Percentiles rank a stretch among this genome's conserved stretches.
Conservation (phyloP, 192 early-diverging fungal species). For the Geranomyces variabilis region DNA sequence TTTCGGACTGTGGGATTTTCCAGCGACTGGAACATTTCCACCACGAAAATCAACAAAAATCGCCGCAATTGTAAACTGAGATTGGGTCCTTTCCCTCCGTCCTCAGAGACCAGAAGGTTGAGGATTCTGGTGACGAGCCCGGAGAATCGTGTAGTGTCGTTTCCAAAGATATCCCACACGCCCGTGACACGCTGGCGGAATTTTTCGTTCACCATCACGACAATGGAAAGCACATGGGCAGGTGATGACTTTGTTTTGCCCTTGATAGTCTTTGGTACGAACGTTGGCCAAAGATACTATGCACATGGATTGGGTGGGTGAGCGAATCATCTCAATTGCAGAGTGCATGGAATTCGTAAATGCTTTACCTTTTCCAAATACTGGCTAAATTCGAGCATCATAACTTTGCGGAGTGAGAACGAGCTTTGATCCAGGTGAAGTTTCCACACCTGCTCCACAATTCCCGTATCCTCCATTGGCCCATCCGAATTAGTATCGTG, state of each 20-base stretch:
- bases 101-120: constrained; percentile 41
- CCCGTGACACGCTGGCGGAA: constrained; percentile 66
- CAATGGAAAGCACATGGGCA: constrained; percentile 74
- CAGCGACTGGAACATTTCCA: constrained; percentile 81
- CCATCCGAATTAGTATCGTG: neutral
- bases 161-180: constrained; percentile 35
- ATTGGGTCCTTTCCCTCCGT: constrained; percentile 19
- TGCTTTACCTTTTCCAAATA: constrained; percentile 67
- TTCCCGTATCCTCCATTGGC: constrained; percentile 40
- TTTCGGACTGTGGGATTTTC: constrained; percentile 76
- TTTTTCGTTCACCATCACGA: constrained; percentile 91
- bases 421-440: constrained; percentile 55
- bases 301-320: constrained; percentile 32
- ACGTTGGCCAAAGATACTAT: constrained; percentile 87
- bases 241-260: constrained; percentile 27
- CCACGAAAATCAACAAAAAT: constrained; percentile 74
- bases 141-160: constrained; percentile 50
- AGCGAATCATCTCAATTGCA: neutral
- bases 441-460: constrained; percentile 67
- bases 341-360: no score
- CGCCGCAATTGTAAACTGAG: constrained; percentile 42
- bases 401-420: constrained; percentile 63
- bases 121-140: constrained; percentile 61
- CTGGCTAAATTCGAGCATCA: constrained; percentile 74
- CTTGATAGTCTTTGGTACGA: constrained; percentile 36